Conservation (phyloP, 768 basidiomycete genomes). For the Austroboletus eburneus region DNA sequence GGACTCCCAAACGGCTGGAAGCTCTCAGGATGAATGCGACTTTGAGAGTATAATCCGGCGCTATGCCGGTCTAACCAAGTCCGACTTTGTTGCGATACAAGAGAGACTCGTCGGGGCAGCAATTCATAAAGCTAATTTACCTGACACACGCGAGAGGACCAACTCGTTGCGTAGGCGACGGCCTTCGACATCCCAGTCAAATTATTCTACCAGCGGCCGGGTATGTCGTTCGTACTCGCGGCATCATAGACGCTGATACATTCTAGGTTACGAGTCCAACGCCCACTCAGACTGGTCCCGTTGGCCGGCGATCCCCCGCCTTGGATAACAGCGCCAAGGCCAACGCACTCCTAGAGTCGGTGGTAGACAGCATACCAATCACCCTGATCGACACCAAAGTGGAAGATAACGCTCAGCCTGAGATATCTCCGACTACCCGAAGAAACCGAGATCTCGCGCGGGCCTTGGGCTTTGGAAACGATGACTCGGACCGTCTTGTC, state of each 20-base stretch:
- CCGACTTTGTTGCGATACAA: conserved; percentile 69
- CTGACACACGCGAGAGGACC: conserved; percentile 57
- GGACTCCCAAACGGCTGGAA: conserved; percentile 44
- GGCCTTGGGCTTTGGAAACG: conserved; percentile 59
- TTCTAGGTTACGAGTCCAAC: conserved; percentile 58
- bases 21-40: conserved; percentile 51
- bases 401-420: conserved; percentile 26
- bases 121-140: conserved; percentile 49
- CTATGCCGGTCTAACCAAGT: conserved; percentile 64
- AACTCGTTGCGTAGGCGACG: conserved; percentile 72
- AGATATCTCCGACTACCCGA: conserved; percentile 50
- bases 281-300: conserved; percentile 30
- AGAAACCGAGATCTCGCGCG: conserved; percentile 74
- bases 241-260: conserved; percentile 5
- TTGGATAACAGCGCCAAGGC: conserved; percentile 56
- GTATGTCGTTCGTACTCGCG: conserved; percentile 26
- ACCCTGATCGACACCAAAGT: conserved; percentile 27
- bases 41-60: conserved; percentile 64
- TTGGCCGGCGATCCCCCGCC: conserved; percentile 29
- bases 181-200: conserved; percentile 81
- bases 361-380: conserved; percentile 50
- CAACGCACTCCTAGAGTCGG: conserved; percentile 63
- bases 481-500: conserved; percentile 30
- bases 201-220: conserved; percentile 57
- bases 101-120: conserved; percentile 69